Evolutionary conservation across 1,284 basidiomycete species (phyloP).

Genomic region (Cryptococcus sp.): DNA sequence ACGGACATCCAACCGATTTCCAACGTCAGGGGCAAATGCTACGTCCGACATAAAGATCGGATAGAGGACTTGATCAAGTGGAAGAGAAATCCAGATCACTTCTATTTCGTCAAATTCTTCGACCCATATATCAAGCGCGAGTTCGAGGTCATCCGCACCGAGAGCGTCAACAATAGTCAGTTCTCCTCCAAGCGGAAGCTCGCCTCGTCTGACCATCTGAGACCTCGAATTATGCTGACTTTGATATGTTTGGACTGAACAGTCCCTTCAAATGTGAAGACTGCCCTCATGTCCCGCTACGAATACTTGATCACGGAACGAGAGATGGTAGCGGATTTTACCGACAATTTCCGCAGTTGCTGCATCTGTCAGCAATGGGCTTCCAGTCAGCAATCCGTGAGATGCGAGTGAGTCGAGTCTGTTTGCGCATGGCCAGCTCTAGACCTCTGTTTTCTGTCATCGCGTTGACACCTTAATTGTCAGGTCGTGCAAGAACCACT

Average conservation of each 20-base stretch:
- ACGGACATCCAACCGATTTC: slow-evolving; percentile 91
- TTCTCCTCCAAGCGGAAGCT: slow-evolving; percentile 22
- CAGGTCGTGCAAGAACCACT: slow-evolving; percentile 82
- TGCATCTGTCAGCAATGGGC: slow-evolving; percentile 80
- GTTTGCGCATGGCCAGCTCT: too few relatives aligned
- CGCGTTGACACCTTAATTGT: background rate
- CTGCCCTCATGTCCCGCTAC: slow-evolving; percentile 76
- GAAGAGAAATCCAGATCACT: slow-evolving; percentile 92
- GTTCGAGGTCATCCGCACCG: slow-evolving; percentile 90
- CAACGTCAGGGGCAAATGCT: slow-evolving; percentile 86
- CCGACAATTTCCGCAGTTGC: slow-evolving; percentile 81
- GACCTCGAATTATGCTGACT: background rate
- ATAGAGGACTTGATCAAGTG: slow-evolving; percentile 90
- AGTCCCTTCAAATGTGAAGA: slow-evolving; percentile 79
- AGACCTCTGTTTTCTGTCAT: background rate
- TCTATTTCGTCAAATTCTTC: slow-evolving; percentile 91
- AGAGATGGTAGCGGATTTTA: slow-evolving; percentile 86
- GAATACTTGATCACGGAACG: slow-evolving; percentile 94
- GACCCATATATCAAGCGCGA: slow-evolving; percentile 98
- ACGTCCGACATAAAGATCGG: slow-evolving; percentile 90
- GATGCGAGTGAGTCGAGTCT: slow-evolving; percentile 67
- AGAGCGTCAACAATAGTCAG: slow-evolving; percentile 85
- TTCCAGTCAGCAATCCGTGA: slow-evolving; percentile 78
- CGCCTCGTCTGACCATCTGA: background rate
- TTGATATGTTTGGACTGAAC: background rate